Conservation (phyloP, 345 rosid species). For the Turnera subulata region DNA sequence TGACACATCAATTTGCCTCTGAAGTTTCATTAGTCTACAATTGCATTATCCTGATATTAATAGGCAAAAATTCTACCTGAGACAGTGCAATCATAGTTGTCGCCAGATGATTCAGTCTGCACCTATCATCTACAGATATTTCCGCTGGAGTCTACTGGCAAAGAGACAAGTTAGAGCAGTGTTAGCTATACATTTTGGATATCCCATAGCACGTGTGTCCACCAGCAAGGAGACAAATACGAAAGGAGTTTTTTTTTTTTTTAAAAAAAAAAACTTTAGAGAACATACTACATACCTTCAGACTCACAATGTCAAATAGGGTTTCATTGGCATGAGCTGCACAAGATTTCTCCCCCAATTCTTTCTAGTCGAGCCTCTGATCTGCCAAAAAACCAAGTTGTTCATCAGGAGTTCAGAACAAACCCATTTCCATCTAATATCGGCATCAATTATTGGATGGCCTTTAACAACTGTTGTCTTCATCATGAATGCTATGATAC, state of each 20-base stretch:
- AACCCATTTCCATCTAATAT: neutral
- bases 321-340: constrained; percentile 99
- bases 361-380: no score
- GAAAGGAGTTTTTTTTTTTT: neutral
- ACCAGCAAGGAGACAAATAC: neutral
- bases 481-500: no score
- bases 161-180: constrained; percentile 17
- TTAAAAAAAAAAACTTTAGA: no score
- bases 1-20: no score
- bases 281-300: constrained; percentile 76
- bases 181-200: constrained; percentile 2
- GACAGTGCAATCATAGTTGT: constrained; percentile 72
- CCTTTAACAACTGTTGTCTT: neutral
- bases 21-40: no score
- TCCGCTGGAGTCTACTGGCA: constrained; percentile 60
- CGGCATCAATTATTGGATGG: neutral
- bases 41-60: no score
- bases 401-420: constrained; percentile 6
- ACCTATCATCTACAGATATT: constrained; percentile 73
- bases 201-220: neutral
- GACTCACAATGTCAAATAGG: constrained; percentile 71
- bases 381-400: constrained; percentile 35
- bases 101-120: constrained; percentile 86
- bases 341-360: no score
- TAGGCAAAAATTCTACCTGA: constrained; percentile 45